Base-by-base conservation (phyloP, 1,284 basidiomycete species). In the Ceratobasidium sp. region DNA sequence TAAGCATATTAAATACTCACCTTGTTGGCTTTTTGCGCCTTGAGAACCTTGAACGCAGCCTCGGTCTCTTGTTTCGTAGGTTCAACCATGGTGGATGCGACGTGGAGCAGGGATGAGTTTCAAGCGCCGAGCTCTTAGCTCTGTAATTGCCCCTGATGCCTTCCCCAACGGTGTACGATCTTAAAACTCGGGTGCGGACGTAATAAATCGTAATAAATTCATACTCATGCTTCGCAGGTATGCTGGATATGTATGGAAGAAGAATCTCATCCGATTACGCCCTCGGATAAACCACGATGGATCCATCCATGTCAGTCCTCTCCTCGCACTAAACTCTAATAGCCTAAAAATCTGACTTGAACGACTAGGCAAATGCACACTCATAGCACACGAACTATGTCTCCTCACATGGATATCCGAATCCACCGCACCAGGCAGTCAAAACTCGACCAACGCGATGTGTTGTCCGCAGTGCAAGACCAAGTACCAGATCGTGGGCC, bases 1-100 rank as follows among this genome's bases (percentile, higher is more conserved):
- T 28, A 17, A 54, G 15, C 46, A 44, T 23, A 54, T 38, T 48
- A 59, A 1, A 20, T 50, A 59, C 90, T 52, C 67, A 94, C 96
- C 89, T 96, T 97, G 88, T 98, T 98, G 1, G 91, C 94, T 83
- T 96, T 96, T 82, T 97, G 94, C 1, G 90, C 85, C 83, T 91
- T 94, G 67, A 97, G 86, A 7, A 92, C 88, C 78, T 89, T 91
- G 86, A 96, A 95, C 17, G 94, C 88, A 79, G 91, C 89, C 77
- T 95, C 94, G 1, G 92, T 92, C 84, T 95, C 92, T 83, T 90
- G 88, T 82, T 94, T 94, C 42, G 81, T 78, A 15, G 80, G 80
- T 66, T 80, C 80, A 38, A 62, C 73, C 73, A 75, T 75, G 54
- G 73, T 46, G 61, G 46, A 23, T 75, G 73, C 73, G 73, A 75